Percentiles rank a stretch among this genome's conserved stretches.
Conservation (phyloP, 2,329 filamentous ascomycete species). For the Aspergillus sergii region DNA sequence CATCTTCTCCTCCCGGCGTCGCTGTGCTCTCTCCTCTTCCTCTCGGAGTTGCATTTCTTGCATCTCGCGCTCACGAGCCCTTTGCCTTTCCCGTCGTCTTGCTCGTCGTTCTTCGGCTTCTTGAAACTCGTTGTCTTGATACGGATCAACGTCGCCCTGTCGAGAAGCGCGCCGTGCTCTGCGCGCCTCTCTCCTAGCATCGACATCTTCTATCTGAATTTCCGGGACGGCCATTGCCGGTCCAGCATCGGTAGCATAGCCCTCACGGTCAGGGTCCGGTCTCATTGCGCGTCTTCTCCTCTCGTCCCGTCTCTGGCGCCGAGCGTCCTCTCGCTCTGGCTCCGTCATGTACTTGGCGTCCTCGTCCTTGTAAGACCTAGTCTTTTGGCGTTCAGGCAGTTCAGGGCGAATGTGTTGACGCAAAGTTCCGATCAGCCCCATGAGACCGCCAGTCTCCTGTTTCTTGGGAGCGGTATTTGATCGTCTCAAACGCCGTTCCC, state of each 20-base stretch:
- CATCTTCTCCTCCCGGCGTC: constrained; percentile 35
- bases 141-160: constrained; percentile 37
- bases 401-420: constrained; percentile 37
- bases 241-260: constrained; percentile 46
- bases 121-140: constrained; percentile 34
- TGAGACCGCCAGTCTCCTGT: constrained; percentile 55
- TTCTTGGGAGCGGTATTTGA: constrained; percentile 66
- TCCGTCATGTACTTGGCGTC: constrained; percentile 36
- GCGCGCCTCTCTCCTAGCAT: constrained; percentile 66
- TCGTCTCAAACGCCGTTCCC: constrained; percentile 59
- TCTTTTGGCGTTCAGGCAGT: constrained; percentile 39
- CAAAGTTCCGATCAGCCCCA: constrained; percentile 63
- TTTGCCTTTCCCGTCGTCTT: constrained; percentile 55
- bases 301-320: constrained; percentile 39
- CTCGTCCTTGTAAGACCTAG: constrained; percentile 41
- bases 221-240: constrained; percentile 35
- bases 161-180: constrained; percentile 54
- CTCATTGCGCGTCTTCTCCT: constrained; percentile 42
- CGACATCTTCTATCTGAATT: constrained; percentile 55
- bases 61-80: constrained; percentile 43
- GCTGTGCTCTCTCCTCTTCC: constrained; percentile 42
- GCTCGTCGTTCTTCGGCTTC: constrained; percentile 46
- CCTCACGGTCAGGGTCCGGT: constrained; percentile 55
- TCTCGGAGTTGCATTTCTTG: constrained; percentile 40
- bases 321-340: constrained; percentile 39